Evolutionary conservation across 1,139 yeast genomes (phyloP), one percentile per base, ranked within the genome.

Genomic region (Hyphopichia khmerensis): DNA sequence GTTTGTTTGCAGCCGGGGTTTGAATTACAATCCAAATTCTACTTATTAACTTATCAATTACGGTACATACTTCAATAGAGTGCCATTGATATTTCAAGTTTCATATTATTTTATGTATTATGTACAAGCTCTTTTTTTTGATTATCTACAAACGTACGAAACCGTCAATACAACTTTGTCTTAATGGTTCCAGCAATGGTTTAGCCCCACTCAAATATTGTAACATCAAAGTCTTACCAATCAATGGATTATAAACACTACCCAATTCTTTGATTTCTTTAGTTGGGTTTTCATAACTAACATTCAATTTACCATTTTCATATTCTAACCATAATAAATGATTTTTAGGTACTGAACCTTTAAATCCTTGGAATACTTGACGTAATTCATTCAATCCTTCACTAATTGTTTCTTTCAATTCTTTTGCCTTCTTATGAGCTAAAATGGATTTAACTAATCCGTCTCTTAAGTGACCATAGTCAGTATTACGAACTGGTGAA

Each of bases 401-500:
- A 4, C 68, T 68, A 6, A 84, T 61, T 40, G 57, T 48, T 45
- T 70, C 72, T 27, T 67, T 60, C 29, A 52, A 42, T 5, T 57
- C 53, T 46, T 71, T 73, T 42, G 75, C 68, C 46, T 64, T 59
- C 2, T 81, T 79, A 53, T 78, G 79, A 24, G 84, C 81, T 58
- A 81, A 70, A 39, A 84, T 75, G 2, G 95, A 82, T 56, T 93
- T 85, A 43, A 89, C 80, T 49, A 93, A 79, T 0, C 98, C 98
- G 57, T 93, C 98, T 52, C 87, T 79, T 59, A 93, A 66, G 60
- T 93, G 98, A 48, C 81, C 81, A 62, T 86, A 88, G 62, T 91
- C 97, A 1, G 98, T 91, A 60, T 87, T 88, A 57, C 96, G 77
- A 10, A 86, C 83, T 0, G 99, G 97, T 16, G 86, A 83, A 49